phyloP scores from a whole-genome alignment of 352 stramenopile species.

The Plasmopara muralis region DNA sequence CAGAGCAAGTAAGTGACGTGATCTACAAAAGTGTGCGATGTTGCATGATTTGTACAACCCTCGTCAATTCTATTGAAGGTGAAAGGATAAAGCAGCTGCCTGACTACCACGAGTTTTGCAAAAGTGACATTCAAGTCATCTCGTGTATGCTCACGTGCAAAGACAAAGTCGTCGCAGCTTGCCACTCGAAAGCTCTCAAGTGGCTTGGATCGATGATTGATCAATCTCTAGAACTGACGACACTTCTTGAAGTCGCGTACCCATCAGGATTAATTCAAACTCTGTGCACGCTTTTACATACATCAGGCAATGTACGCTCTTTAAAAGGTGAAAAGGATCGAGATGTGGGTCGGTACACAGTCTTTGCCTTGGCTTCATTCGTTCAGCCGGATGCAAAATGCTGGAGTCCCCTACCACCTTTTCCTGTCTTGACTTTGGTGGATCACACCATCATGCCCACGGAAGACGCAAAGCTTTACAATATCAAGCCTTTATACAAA shows the following conservation, averaged over 20 bases:
- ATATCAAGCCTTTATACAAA: slow-evolving; percentile 49
- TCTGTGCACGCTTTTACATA: slow-evolving; percentile 48
- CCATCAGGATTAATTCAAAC: slow-evolving; percentile 54
- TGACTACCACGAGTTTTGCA: slow-evolving; percentile 43
- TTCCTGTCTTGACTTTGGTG: slow-evolving; percentile 48
- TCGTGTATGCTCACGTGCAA: slow-evolving; percentile 35
- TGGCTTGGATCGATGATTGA: slow-evolving; percentile 77
- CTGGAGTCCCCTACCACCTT: slow-evolving; percentile 45
- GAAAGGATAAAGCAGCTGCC: slow-evolving; percentile 5
- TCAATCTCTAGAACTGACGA: slow-evolving; percentile 42
- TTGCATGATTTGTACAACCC: slow-evolving; percentile 56
- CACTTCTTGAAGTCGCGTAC: slow-evolving; percentile 51
- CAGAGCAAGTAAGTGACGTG: slow-evolving; percentile 28
- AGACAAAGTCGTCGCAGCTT: slow-evolving; percentile 17
- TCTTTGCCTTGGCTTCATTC: slow-evolving; percentile 64
- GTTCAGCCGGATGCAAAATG: slow-evolving; percentile 60
- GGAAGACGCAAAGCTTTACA: slow-evolving; percentile 9
- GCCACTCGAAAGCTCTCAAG: slow-evolving; percentile 59
- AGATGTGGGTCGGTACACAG: slow-evolving; percentile 45
- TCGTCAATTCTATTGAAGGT: slow-evolving; percentile 37
- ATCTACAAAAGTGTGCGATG: slow-evolving; percentile 51
- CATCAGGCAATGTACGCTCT: slow-evolving; percentile 38
- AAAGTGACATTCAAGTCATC: slow-evolving; percentile 38
- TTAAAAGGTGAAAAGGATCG: slow-evolving; percentile 36
- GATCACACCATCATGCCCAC: slow-evolving; percentile 9